A percentile compares a stretch with the other conserved stretches of the same genome.
phyloP scores from a whole-genome alignment of 306 rosid species.

The Prosopis cineraria region DNA sequence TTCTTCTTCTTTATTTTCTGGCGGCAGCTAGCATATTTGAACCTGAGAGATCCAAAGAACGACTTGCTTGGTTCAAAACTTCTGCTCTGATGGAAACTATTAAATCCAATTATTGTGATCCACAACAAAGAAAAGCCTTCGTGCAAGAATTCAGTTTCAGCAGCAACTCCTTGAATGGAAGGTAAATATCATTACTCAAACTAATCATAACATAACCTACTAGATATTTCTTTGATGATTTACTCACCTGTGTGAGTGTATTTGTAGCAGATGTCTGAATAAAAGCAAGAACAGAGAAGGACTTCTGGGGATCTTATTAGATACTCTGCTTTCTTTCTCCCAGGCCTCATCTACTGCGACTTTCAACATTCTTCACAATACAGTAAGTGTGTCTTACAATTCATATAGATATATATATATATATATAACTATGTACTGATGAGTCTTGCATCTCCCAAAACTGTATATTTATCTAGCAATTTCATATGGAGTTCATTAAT shows the following conservation, averaged over 20 bases:
- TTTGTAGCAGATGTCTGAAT: constrained; percentile 50
- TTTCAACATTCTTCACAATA: background rate
- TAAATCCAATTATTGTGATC: constrained; percentile 32
- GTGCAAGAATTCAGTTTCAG: constrained; percentile 38
- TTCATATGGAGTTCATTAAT: too few relatives aligned
- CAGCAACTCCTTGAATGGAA: background rate
- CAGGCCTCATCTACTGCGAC: background rate
- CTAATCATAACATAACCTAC: too few relatives aligned
- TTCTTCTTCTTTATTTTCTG: constrained; percentile 50
- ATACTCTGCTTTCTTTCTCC: constrained; percentile 20
- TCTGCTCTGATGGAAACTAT: constrained; percentile 43
- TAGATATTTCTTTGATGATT: too few relatives aligned
- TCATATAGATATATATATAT: too few relatives aligned
- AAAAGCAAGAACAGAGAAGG: constrained; percentile 32
- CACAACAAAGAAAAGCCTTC: constrained; percentile 38
- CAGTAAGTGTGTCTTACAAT: background rate
- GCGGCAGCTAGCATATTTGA: constrained; percentile 58
- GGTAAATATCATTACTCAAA: background rate
- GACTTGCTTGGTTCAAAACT: constrained; percentile 66
- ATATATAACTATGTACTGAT: too few relatives aligned
- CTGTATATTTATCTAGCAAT: too few relatives aligned
- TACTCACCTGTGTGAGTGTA: background rate
- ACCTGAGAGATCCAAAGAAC: constrained; percentile 51
- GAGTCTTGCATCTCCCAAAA: too few relatives aligned
- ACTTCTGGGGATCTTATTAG: constrained; percentile 43